These are phyloP conservation scores for Vicia faba DNA, from an alignment of 306 rosid genomes.

Conservation along the genomic window DNA sequence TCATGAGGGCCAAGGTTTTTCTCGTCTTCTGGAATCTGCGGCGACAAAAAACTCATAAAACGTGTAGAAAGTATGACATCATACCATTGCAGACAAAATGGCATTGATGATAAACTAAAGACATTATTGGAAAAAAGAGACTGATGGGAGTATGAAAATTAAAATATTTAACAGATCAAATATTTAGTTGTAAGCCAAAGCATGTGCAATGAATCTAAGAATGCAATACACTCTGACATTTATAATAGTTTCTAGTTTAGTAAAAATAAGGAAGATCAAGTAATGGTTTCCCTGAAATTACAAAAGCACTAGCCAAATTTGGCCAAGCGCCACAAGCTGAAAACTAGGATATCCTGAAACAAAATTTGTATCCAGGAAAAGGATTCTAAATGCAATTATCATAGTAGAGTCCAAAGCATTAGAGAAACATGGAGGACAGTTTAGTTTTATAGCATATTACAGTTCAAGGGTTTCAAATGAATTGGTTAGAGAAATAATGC, in stretches of 20 bases:
- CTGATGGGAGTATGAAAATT: background rate
- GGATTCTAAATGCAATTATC: background rate
- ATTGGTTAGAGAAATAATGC: background rate
- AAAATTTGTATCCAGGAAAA: background rate
- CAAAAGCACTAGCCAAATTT: background rate
- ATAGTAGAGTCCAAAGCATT: background rate
- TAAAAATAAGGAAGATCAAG: constrained; percentile 5
- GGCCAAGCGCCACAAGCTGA: background rate
- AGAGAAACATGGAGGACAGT: background rate
- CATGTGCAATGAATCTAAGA: background rate
- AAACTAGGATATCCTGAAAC: background rate
- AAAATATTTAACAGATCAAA: background rate
- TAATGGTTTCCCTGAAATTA: background rate
- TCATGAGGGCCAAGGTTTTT: constrained; percentile 70
- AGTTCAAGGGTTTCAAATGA: background rate
- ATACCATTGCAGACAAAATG: constrained; percentile 5
- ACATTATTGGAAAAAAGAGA: background rate
- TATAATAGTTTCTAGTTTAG: background rate
- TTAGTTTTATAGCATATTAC: background rate
- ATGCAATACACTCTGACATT: background rate
- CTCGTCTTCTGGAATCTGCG: constrained; percentile 87
- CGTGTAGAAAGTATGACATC: background rate
- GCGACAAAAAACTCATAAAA: constrained; percentile 11
- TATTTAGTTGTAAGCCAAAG: background rate
- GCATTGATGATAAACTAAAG: background rate